phyloP scores from a whole-genome alignment of 352 stramenopile species.

The Globisporangium spinosum region DNA sequence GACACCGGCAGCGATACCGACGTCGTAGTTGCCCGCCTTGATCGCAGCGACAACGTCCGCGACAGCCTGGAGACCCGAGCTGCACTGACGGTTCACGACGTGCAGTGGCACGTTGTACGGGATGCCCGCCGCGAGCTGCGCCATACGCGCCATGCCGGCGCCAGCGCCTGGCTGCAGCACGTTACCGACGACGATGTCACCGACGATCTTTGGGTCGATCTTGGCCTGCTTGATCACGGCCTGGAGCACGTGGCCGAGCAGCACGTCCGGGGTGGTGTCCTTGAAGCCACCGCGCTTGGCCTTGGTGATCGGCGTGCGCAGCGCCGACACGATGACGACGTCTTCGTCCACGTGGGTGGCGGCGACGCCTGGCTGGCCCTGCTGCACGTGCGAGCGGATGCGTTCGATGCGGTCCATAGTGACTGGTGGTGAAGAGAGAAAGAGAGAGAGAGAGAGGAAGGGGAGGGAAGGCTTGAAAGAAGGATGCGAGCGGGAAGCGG shows the following conservation, averaged over 20 bases:
- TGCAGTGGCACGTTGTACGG: constrained; percentile 72
- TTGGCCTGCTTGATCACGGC: constrained; percentile 82
- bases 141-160: constrained; percentile 76
- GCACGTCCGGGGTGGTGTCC: constrained; percentile 89
- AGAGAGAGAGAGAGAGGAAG: background rate
- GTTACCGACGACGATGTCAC: constrained; percentile 85
- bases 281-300: constrained; percentile 88
- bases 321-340: constrained; percentile 81
- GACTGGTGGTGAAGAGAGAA: background rate
- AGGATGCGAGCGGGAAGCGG: constrained; percentile 1
- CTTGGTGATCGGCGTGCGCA: constrained; percentile 87
- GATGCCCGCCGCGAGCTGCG: constrained; percentile 73
- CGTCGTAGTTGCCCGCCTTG: constrained; percentile 82
- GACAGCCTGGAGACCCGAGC: constrained; percentile 83
- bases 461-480: background rate
- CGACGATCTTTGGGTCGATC: constrained; percentile 70
- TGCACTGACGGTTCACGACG: constrained; percentile 86
- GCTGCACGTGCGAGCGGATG: constrained; percentile 64
- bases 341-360: constrained; percentile 48
- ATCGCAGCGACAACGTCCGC: constrained; percentile 71
- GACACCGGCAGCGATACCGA: constrained; percentile 81
- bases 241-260: constrained; percentile 83
- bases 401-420: constrained; percentile 72
- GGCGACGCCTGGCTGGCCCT: constrained; percentile 19
- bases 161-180: constrained; percentile 79